A percentile compares a stretch with the other conserved stretches of the same genome.
Evolutionary conservation across 2,329 filamentous ascomycete genomes (phyloP).

Genomic region (Ophiobolus disseminans): DNA sequence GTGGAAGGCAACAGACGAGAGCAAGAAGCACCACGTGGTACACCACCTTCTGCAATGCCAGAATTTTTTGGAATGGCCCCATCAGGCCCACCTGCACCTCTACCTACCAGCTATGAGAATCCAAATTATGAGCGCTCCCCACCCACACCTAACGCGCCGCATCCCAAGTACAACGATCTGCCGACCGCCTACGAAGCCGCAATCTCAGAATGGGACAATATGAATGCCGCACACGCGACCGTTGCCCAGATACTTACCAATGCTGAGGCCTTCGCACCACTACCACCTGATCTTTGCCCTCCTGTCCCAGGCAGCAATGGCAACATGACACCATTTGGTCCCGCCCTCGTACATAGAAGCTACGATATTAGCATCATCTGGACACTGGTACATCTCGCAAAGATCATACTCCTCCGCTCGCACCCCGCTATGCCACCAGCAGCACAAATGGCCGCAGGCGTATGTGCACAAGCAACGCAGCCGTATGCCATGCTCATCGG

Average conservation of each 20-base stretch:
- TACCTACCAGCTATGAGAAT: conserved; percentile 53
- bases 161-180: conserved; percentile 57
- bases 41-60: conserved; percentile 45
- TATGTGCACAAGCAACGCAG: conserved; percentile 76
- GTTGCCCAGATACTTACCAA: conserved; percentile 66
- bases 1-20: background rate
- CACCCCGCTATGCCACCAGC: conserved; percentile 92
- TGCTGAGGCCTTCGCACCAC: conserved; percentile 76
- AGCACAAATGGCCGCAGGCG: conserved; percentile 83
- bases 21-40: conserved; percentile 15
- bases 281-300: conserved; percentile 71
- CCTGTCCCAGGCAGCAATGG: conserved; percentile 53
- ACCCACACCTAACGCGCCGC: conserved; percentile 18
- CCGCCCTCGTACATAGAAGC: conserved; percentile 79
- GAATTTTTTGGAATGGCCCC: conserved; percentile 62
- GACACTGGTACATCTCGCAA: conserved; percentile 84
- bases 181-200: conserved; percentile 73
- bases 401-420: conserved; percentile 80
- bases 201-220: conserved; percentile 77
- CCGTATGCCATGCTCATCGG: conserved; percentile 77
- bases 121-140: conserved; percentile 29
- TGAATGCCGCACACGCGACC: conserved; percentile 72
- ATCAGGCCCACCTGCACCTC: conserved; percentile 48
- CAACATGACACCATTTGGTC: conserved; percentile 77
- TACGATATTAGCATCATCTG: conserved; percentile 88